Percentiles rank a stretch among this genome's conserved stretches.
Conservation (phyloP, 441 rosid genomes). For the Aleurites moluccanus region DNA sequence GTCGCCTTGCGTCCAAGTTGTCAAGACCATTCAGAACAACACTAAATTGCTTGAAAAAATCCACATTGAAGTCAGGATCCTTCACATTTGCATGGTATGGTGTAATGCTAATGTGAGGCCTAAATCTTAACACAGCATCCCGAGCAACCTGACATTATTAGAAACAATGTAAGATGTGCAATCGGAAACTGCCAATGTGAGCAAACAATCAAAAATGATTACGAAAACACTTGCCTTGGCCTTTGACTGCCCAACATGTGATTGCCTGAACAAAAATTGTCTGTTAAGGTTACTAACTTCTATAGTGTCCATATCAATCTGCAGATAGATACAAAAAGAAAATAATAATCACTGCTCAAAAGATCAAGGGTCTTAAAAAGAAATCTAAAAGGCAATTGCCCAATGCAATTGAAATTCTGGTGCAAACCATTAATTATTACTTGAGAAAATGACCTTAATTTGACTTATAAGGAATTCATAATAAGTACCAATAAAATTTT, state of each 20-base stretch:
- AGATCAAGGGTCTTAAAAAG: constrained; percentile 6
- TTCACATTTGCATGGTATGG: constrained; percentile 92
- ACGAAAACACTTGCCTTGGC: constrained; percentile 63
- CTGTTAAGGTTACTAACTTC: constrained; percentile 99
- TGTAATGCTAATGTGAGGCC: constrained; percentile 75
- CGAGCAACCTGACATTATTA: constrained; percentile 74
- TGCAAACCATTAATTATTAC: background rate
- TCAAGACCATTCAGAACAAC: constrained; percentile 96
- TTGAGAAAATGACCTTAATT: background rate
- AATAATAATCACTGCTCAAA: constrained; percentile 8
- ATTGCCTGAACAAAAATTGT: constrained; percentile 86
- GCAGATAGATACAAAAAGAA: constrained; percentile 28
- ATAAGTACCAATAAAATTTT: background rate
- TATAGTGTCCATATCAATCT: constrained; percentile 99
- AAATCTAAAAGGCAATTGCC: background rate
- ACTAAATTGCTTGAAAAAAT: constrained; percentile 88
- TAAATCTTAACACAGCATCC: constrained; percentile 89
- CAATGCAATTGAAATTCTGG: background rate
- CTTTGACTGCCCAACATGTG: constrained; percentile 96
- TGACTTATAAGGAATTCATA: background rate
- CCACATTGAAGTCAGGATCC: constrained; percentile 75
- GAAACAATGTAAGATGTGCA: constrained; percentile 4
- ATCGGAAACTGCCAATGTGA: constrained; percentile 1
- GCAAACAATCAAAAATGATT: constrained; percentile 1
- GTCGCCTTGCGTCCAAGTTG: constrained; percentile 93